Evolutionary conservation across 345 rosid species (phyloP), one percentile per base, ranked within the genome.

Genomic region (Brassica nigra): DNA sequence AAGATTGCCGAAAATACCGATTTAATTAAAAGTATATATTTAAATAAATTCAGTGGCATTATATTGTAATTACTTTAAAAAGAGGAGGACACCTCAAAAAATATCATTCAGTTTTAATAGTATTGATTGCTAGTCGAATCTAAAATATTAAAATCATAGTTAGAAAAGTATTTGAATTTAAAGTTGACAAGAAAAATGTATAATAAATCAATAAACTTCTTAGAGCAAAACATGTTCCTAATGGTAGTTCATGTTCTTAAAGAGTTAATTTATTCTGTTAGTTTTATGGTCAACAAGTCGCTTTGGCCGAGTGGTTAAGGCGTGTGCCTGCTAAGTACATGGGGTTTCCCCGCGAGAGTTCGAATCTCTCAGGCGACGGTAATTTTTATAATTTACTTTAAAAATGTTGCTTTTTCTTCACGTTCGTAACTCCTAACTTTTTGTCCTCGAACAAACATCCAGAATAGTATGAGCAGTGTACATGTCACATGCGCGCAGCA

Each of bases 301-400:
- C 86, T 86, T 83, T 86, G 86, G 85, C 86, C 86, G 89, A 83
- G 87, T 83, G 88, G 90, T 86, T 87, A 87, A 85, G 88, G 89
- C 86, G 86, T 86, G 86, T 86, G 86, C 90, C 87, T 84, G 89
- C 88, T 84, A 87, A 84, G 92, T 86, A 85, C 87, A 86, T 87
- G 90, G 91, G 89, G 69, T 86, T 57, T 81, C 68, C 90, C 91
- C 89, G 89, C 91, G 90, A 86, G 93, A 86, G 90, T 83, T 89
- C 90, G 91, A 89, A 86, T 89, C 89, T 87, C 89, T 87, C 88
- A 86, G 93, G 88, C 91, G 91, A 85, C 88, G 91, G 8, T 12
- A 27, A 3, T 10, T 62, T n/a, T 30, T n/a, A n/a, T 47, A 0
- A 47, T 4, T 57, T 2, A 11, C 14, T 2, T 29, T 15, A 29